phyloP scores from a whole-genome alignment of 1,284 basidiomycete genomes.

The Moesziomyces antarcticus region DNA sequence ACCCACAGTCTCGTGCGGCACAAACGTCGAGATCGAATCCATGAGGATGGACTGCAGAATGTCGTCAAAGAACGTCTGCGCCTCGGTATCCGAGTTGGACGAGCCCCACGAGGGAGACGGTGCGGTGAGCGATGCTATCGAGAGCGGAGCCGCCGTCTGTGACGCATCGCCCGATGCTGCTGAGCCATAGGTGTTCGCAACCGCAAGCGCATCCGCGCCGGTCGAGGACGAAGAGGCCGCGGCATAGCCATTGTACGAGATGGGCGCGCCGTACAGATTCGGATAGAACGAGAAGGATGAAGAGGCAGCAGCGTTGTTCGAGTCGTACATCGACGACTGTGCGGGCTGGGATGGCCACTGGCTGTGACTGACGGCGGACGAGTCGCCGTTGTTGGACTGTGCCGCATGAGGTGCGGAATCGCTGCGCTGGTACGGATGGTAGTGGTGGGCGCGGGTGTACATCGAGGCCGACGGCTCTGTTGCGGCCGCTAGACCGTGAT shows the following conservation, averaged over 20 bases:
- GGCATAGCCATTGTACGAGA: conserved; percentile 21
- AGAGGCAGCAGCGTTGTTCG: conserved; percentile 1
- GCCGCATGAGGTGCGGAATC: conserved; percentile 6
- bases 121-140: conserved; percentile 35
- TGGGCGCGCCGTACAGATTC: conserved; percentile 26
- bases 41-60: conserved; percentile 48
- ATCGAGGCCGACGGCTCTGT: conserved; percentile 6
- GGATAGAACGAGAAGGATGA: conserved; percentile 18
- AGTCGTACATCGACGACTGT: conserved; percentile 16
- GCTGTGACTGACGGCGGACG: conserved; percentile 5
- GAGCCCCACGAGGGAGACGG: conserved; percentile 43
- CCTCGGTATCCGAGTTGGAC: conserved; percentile 32
- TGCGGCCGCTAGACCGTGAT: background rate
- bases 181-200: background rate
- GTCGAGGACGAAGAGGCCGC: conserved; percentile 5
- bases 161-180: background rate
- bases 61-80: conserved; percentile 48
- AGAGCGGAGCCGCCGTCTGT: conserved; percentile 14
- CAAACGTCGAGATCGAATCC: conserved; percentile 47
- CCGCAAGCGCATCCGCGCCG: background rate
- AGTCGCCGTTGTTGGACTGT: conserved; percentile 1
- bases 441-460: conserved; percentile 20
- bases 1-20: conserved; percentile 36
- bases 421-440: conserved; percentile 28
- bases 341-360: conserved; percentile 15